Evolutionary conservation across 148 eudicot genomes (phyloP), one percentile per base, ranked within the genome.

Genomic region (Bassia scoparia): DNA sequence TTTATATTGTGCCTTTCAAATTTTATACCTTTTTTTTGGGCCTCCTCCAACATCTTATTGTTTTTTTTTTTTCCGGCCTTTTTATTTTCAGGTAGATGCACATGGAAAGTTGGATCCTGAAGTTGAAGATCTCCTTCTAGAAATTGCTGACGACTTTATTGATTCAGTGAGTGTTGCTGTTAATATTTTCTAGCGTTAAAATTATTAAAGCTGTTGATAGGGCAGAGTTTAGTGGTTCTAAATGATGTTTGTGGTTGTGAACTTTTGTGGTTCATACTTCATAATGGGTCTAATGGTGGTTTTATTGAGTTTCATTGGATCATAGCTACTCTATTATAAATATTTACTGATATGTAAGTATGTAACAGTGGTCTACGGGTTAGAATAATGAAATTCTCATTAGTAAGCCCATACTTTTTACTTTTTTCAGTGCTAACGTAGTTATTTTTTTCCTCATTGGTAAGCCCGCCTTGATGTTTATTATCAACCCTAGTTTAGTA

Each of bases 61-160:
- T 59, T 60, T 67, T 23, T 11, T 24, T 72, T 30, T 58, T 67
- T 68, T 15, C 27, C 44, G 21, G 65, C 63, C 37, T 17, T 24
- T 31, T 24, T 69, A n/a, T n/a, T 61, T 72, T 60, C 83, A 93
- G 98, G 88, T 93, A 81, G 90, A 90, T 82, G 75, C 85, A 43
- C 88, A 70, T 20, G 96, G 84, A 71, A 87, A 73, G 78, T 67
- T 93, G 76, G 96, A 87, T 80, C 93, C 93, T 38, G 93, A 86
- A 81, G 96, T 93, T 79, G 96, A 93, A 84, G 96, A 87, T 69
- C 80, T 93, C 55, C 86, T 93, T 38, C 73, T 93, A 74, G 90
- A 87, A 74, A 59, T 90, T 70, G 98, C 96, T 33, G 98, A 93
- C 81, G 87, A 93, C 79, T 93, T 93, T 78, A 87, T 90, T 80